Evolutionary conservation across 83 land plant species (phyloP).

Genomic region (Larix sibirica): DNA sequence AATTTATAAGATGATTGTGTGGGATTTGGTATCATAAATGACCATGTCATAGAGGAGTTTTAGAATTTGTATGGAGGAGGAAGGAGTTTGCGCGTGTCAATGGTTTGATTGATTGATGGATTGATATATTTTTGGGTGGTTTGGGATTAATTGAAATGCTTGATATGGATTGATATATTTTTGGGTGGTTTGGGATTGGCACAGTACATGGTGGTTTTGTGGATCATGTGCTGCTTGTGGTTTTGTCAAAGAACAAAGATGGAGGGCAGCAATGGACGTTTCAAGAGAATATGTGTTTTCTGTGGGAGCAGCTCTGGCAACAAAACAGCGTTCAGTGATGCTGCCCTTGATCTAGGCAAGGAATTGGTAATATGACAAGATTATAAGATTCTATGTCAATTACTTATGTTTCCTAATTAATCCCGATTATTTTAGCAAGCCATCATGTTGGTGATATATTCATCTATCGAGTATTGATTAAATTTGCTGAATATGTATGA

Average conservation of each 20-base stretch:
- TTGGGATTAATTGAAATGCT: not conserved
- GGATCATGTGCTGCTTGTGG: not conserved
- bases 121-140: not conserved
- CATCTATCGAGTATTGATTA: not conserved
- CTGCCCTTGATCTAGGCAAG: slow-evolving; percentile 55
- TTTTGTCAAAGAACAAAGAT: not conserved
- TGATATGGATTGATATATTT: not conserved
- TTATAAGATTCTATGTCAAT: not conserved
- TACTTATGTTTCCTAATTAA: not conserved
- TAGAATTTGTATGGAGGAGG: no score
- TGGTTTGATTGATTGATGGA: no score
- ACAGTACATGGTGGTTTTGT: not conserved
- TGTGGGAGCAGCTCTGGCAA: slow-evolving; percentile 63
- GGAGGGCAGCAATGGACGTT: slow-evolving; percentile 21
- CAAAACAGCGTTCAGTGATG: slow-evolving; percentile 42
- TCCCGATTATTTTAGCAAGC: not conserved
- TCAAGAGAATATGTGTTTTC: slow-evolving; percentile 60
- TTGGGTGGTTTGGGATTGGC: not conserved
- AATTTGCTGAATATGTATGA: no score
- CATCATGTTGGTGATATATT: not conserved
- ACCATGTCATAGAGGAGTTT: no score
- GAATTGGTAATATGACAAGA: slow-evolving; percentile 40
- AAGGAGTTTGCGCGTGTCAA: no score
- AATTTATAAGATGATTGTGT: no score
- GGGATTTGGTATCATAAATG: no score